These are phyloP conservation scores for Boletus bicolor DNA, from an alignment of 768 basidiomycete species.

Conservation along the genomic window DNA sequence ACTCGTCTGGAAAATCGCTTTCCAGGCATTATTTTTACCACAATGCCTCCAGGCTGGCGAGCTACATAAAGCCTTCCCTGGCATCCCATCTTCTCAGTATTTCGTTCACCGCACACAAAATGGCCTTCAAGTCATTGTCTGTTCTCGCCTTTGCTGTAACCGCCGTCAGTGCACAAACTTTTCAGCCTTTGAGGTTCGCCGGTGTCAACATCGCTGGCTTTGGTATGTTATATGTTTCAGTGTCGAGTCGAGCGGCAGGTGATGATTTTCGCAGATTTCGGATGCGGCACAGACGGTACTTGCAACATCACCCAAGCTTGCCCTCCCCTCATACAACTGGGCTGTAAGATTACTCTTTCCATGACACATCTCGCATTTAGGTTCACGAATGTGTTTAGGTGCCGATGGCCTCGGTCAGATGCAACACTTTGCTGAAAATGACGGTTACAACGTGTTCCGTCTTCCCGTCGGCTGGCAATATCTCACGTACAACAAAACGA, in stretches of 20 bases:
- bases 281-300: constrained; percentile 44
- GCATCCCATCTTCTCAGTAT: not conserved
- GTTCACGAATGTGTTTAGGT: constrained; percentile 2
- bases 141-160: constrained; percentile 8
- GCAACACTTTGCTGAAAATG: constrained; percentile 54
- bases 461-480: constrained; percentile 62
- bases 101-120: constrained; percentile 1
- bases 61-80: constrained; percentile 7
- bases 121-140: constrained; percentile 20
- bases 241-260: not conserved
- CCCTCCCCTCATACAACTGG: constrained; percentile 45
- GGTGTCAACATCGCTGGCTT: constrained; percentile 57
- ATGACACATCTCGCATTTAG: not conserved
- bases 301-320: constrained; percentile 38
- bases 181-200: constrained; percentile 31
- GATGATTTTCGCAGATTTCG: constrained; percentile 37
- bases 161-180: constrained; percentile 17
- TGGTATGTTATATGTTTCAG: constrained; percentile 18
- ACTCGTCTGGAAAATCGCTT: too few species aligned
- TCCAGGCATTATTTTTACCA: too few species aligned
- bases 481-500: constrained; percentile 38
- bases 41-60: not conserved
- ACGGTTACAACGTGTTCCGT: constrained; percentile 56
- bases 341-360: constrained; percentile 28
- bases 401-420: constrained; percentile 45